Percentiles rank a stretch among this genome's conserved stretches.
These are phyloP conservation scores for Penicillium vulpinum DNA, from an alignment of 2,329 filamentous ascomycete genomes.

Conservation along the genomic window DNA sequence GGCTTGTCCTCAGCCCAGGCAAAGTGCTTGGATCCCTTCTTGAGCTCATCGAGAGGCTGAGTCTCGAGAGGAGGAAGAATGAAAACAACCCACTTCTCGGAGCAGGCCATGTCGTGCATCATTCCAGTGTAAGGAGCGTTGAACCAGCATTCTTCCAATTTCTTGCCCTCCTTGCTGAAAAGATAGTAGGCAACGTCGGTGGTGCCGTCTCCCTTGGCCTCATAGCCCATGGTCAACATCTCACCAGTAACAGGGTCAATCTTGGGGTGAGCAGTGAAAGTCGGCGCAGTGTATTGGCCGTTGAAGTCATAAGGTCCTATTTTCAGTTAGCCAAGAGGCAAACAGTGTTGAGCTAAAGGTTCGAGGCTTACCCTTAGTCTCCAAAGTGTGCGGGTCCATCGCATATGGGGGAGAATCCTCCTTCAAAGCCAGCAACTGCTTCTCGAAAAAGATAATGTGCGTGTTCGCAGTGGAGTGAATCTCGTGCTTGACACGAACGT, in stretches of 20 bases:
- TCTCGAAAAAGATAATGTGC: conserved; percentile 59
- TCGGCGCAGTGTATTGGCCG: neutral
- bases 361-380: conserved; percentile 45
- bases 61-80: too few species aligned
- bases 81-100: too few species aligned
- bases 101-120: too few species aligned
- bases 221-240: neutral
- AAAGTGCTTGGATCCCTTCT: too few species aligned
- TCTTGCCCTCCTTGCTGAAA: too few species aligned
- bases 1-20: too few species aligned
- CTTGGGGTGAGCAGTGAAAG: neutral
- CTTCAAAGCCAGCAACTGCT: conserved; percentile 50
- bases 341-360: neutral
- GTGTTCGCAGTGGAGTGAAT: conserved; percentile 53
- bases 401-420: conserved; percentile 55
- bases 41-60: too few species aligned
- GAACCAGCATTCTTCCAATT: too few species aligned
- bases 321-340: neutral
- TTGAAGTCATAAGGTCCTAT: neutral
- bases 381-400: conserved; percentile 49
- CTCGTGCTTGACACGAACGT: conserved; percentile 30
- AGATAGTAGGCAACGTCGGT: too few species aligned
- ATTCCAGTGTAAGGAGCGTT: too few species aligned
- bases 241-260: too few species aligned
- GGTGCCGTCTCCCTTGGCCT: neutral